These are phyloP conservation scores for Aspergillus persii DNA, from an alignment of 2,329 filamentous ascomycete species.

Conservation along the genomic window DNA sequence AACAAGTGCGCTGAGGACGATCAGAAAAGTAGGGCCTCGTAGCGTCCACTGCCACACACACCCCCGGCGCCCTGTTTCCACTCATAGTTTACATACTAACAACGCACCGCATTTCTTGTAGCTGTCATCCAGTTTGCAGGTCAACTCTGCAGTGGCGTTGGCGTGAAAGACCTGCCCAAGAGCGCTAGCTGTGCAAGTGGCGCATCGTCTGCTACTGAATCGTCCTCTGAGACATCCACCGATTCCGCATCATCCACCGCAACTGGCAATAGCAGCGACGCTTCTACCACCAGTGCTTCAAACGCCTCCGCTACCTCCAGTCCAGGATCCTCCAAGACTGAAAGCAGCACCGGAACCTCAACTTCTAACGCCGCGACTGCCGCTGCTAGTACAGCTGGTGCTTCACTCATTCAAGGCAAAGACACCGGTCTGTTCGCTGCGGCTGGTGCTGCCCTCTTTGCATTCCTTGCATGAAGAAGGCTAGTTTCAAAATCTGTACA, in stretches of 20 bases:
- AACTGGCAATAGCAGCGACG: neutral
- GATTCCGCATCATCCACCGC: neutral
- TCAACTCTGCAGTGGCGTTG: constrained; percentile 38
- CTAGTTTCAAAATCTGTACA: neutral
- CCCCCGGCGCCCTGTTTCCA: too few species aligned
- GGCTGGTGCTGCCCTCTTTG: constrained; percentile 30
- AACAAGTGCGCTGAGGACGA: constrained; percentile 42
- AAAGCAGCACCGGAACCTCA: constrained; percentile 8
- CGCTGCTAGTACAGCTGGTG: constrained; percentile 22
- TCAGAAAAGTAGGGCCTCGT: constrained; percentile 35
- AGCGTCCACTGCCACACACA: too few species aligned
- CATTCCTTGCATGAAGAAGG: constrained; percentile 24
- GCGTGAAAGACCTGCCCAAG: constrained; percentile 36
- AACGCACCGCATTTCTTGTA: constrained; percentile 10
- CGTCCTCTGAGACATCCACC: neutral
- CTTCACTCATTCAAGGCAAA: constrained; percentile 20
- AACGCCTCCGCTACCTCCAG: constrained; percentile 10
- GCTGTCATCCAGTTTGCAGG: constrained; percentile 36
- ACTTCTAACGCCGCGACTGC: constrained; percentile 12
- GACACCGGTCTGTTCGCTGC: constrained; percentile 29
- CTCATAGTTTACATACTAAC: too few species aligned
- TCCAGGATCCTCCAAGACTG: constrained; percentile 6
- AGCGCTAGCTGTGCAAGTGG: constrained; percentile 27
- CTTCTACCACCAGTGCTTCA: constrained; percentile 9
- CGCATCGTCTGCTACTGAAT: constrained; percentile 8